Percentiles rank a stretch among this genome's conserved stretches.
phyloP scores from a whole-genome alignment of 768 basidiomycete species.

The Amanita rubescens region DNA sequence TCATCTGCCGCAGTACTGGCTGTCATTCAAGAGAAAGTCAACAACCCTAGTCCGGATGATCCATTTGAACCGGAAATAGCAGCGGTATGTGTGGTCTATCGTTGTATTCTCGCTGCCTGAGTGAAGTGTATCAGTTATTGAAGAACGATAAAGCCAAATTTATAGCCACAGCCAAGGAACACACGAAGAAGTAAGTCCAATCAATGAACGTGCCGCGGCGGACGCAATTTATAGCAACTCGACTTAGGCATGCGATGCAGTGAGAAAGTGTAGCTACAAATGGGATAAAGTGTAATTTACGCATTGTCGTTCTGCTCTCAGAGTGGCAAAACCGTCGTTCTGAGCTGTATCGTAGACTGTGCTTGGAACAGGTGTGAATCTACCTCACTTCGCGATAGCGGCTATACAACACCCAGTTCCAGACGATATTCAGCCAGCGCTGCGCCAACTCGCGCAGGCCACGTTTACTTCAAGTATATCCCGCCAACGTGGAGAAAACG shows the following conservation, averaged over 20 bases:
- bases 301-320: background rate
- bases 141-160: constrained; percentile 77
- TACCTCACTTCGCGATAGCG: no score
- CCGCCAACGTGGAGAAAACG: constrained; percentile 64
- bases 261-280: constrained; percentile 5
- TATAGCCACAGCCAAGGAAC: constrained; percentile 69
- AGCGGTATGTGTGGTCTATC: constrained; percentile 40
- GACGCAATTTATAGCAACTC: constrained; percentile 1
- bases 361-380: no score
- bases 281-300: background rate
- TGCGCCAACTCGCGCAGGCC: constrained; percentile 60
- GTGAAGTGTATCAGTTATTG: constrained; percentile 39
- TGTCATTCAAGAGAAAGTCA: constrained; percentile 77
- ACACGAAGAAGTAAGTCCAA: constrained; percentile 67
- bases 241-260: constrained; percentile 21
- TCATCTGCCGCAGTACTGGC: constrained; percentile 40
- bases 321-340: background rate
- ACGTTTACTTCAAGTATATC: constrained; percentile 52
- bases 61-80: constrained; percentile 87
- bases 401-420: background rate
- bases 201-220: background rate
- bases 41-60: constrained; percentile 83
- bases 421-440: constrained; percentile 8
- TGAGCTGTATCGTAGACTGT: background rate
- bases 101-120: background rate